Percentiles rank a stretch among this genome's conserved stretches.
These are phyloP conservation scores for Coemansia sp. DNA, from an alignment of 192 early-diverging fungal genomes.

Conservation along the genomic window DNA sequence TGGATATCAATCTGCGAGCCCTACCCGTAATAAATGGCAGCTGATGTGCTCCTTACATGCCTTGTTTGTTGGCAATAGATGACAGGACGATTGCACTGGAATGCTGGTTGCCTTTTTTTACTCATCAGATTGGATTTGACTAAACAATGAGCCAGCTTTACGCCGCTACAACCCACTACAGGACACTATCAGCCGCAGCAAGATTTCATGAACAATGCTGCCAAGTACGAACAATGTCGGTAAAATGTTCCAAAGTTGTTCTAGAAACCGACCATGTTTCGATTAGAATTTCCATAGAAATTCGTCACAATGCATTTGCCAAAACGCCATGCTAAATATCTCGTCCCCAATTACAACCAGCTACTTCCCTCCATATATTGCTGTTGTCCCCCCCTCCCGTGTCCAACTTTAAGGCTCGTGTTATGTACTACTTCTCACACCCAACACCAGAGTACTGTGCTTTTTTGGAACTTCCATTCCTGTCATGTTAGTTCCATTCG, in stretches of 20 bases:
- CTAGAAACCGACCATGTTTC: slow-evolving; percentile 10
- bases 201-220: not conserved
- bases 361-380: not conserved
- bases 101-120: not conserved
- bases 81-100: not conserved
- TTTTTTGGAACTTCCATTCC: not conserved
- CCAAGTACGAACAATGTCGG: slow-evolving; percentile 2
- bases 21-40: not conserved
- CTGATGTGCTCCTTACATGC: not conserved
- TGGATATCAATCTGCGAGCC: not conserved
- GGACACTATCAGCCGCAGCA: not conserved
- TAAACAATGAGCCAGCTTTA: not conserved
- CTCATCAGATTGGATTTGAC: not conserved
- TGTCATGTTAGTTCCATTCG: not conserved
- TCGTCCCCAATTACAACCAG: not conserved
- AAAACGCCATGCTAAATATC: not conserved
- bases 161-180: not conserved
- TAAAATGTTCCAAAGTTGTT: not conserved
- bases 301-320: not conserved
- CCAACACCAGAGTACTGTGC: not conserved
- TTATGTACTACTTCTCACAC: slow-evolving; percentile 6
- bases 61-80: not conserved
- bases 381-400: not conserved
- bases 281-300: slow-evolving; percentile 14
- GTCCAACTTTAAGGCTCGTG: not conserved